phyloP scores from a whole-genome alignment of 2,329 filamentous ascomycete species.

The Trichoderma pleuroti region DNA sequence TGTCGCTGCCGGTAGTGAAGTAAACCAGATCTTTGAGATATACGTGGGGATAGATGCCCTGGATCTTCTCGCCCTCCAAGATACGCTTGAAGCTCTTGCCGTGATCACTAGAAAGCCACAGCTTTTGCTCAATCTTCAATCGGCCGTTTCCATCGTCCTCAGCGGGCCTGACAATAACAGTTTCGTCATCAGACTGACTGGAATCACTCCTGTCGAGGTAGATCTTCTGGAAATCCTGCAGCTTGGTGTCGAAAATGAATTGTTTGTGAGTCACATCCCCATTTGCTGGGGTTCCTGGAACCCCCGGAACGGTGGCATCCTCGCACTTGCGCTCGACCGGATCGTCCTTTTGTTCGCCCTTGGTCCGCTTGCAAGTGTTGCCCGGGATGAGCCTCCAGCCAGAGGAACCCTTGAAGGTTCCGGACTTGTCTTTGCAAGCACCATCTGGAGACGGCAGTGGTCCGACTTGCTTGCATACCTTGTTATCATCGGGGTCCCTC shows the following conservation, averaged over 20 bases:
- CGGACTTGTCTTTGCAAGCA: slow-evolving; percentile 62
- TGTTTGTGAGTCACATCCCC: slow-evolving; percentile 63
- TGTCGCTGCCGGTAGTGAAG: slow-evolving; percentile 60
- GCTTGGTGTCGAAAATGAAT: slow-evolving; percentile 59
- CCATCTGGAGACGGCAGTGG: slow-evolving; percentile 65
- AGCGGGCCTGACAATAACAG: slow-evolving; percentile 54
- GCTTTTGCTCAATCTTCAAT: slow-evolving; percentile 46
- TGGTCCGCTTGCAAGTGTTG: slow-evolving; percentile 63
- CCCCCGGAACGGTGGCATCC: slow-evolving; percentile 37
- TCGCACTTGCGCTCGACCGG: slow-evolving; percentile 77
- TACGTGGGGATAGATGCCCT: slow-evolving; percentile 69
- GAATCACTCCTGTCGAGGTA: slow-evolving; percentile 77
- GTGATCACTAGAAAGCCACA: slow-evolving; percentile 78
- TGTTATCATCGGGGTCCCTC: slow-evolving; percentile 59
- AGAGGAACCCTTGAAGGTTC: slow-evolving; percentile 78
- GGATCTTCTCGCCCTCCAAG: slow-evolving; percentile 66
- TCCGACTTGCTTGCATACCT: slow-evolving; percentile 64
- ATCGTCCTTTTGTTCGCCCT: slow-evolving; percentile 64
- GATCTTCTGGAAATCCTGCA: slow-evolving; percentile 50
- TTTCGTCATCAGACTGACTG: slow-evolving; percentile 67
- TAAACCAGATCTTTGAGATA: slow-evolving; percentile 84
- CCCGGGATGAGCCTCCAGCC: slow-evolving; percentile 91
- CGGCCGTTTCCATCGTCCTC: slow-evolving; percentile 30
- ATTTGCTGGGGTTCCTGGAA: slow-evolving; percentile 48
- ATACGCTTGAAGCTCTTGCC: slow-evolving; percentile 79